Evolutionary conservation across 228 moss, liverwort and hornwort species (phyloP).

Genomic region (Sphagnum fallax): DNA sequence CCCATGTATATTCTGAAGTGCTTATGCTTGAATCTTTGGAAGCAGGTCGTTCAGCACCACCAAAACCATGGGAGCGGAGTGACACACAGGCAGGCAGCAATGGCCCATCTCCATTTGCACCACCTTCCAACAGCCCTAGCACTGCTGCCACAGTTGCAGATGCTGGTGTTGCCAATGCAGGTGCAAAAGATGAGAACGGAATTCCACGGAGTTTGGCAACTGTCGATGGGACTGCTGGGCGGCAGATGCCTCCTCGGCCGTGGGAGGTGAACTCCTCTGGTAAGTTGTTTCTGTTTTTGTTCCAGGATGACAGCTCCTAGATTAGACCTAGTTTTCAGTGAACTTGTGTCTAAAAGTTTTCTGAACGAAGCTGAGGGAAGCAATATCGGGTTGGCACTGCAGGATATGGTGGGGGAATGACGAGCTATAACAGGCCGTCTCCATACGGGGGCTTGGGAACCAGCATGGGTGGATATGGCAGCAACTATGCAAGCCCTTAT

Average conservation of each 20-base stretch:
- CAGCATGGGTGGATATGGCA: neutral
- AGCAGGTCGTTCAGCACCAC: slow-evolving; percentile 32
- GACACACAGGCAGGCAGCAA: slow-evolving; percentile 15
- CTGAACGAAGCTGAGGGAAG: too few relatives aligned
- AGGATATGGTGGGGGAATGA: slow-evolving; percentile 20
- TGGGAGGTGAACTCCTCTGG: slow-evolving; percentile 36
- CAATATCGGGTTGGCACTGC: slow-evolving; percentile 1
- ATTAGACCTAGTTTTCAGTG: too few relatives aligned
- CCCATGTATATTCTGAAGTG: too few relatives aligned
- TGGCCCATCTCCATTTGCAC: slow-evolving; percentile 41
- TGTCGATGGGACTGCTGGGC: slow-evolving; percentile 14
- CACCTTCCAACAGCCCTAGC: slow-evolving; percentile 24
- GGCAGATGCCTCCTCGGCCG: slow-evolving; percentile 44
- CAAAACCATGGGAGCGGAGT: slow-evolving; percentile 47
- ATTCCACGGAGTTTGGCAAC: slow-evolving; percentile 4
- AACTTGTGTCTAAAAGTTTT: too few relatives aligned
- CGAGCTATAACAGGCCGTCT: slow-evolving; percentile 2
- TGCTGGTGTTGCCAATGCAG: slow-evolving; percentile 7
- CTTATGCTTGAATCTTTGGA: neutral
- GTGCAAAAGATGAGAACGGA: slow-evolving; percentile 13
- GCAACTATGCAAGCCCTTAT: slow-evolving; percentile 14
- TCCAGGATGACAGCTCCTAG: too few relatives aligned
- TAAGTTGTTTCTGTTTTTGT: neutral
- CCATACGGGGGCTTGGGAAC: neutral
- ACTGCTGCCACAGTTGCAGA: slow-evolving; percentile 29